These are phyloP conservation scores for Rhynchospora tenuis DNA, from an alignment of 176 grass and related monocot species.

Conservation along the genomic window DNA sequence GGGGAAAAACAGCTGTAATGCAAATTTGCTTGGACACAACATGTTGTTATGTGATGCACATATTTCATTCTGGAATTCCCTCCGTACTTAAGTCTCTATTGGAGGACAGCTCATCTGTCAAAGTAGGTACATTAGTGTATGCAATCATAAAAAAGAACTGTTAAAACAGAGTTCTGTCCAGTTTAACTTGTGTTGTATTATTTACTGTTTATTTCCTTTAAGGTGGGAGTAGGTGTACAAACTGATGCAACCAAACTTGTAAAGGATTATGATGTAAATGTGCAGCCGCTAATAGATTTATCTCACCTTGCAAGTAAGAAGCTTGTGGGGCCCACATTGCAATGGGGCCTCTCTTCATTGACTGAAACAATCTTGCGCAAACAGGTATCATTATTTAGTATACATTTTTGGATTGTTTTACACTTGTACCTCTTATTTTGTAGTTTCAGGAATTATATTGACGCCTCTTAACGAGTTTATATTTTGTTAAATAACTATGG, in stretches of 20 bases:
- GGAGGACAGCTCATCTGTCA: conserved; percentile 59
- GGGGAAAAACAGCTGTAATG: conserved; percentile 77
- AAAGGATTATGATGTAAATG: conserved; percentile 60
- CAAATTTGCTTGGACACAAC: conserved; percentile 72
- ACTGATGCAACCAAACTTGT: conserved; percentile 67
- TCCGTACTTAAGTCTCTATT: conserved; percentile 55
- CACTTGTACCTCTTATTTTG: background rate
- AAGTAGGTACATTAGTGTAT: conserved; percentile 34
- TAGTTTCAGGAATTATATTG: background rate
- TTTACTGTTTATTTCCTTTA: conserved; percentile 13
- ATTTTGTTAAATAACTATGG: background rate
- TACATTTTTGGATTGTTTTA: background rate
- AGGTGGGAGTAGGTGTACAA: conserved; percentile 82
- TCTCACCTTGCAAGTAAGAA: conserved; percentile 66
- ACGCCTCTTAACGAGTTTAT: background rate
- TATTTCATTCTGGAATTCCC: conserved; percentile 80
- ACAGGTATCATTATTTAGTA: conserved; percentile 38
- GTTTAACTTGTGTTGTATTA: background rate
- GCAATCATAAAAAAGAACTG: background rate
- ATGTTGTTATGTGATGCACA: conserved; percentile 71
- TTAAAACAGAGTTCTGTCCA: background rate
- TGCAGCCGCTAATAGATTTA: conserved; percentile 73
- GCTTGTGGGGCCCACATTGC: conserved; percentile 36
- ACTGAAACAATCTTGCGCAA: conserved; percentile 68
- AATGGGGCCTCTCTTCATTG: conserved; percentile 70